Percentiles rank a stretch among this genome's conserved stretches.
Evolutionary conservation across 2,329 filamentous ascomycete species (phyloP).

Genomic region (Phyllachora maydis): DNA sequence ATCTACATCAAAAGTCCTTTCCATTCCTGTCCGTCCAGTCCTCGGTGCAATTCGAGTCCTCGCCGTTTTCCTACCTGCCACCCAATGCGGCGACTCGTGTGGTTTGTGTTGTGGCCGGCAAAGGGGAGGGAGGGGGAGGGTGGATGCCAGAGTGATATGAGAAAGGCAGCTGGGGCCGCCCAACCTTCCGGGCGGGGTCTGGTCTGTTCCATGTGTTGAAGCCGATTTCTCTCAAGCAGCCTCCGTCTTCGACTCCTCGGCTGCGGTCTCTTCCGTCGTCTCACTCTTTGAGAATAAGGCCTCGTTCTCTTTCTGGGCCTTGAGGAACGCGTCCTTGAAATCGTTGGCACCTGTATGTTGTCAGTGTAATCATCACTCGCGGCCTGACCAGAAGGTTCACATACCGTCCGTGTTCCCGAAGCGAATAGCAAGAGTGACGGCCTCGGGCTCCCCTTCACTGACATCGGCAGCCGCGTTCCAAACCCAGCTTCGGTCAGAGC

Average conservation of each 20-base stretch:
- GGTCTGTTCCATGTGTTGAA: too few relatives aligned
- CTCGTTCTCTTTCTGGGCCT: conserved; percentile 93
- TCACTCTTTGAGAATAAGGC: conserved; percentile 67
- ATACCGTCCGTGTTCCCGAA: conserved; percentile 95
- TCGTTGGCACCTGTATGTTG: conserved; percentile 62
- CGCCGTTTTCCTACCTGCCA: too few relatives aligned
- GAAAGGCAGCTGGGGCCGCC: too few relatives aligned
- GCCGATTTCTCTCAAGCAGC: conserved; percentile 9
- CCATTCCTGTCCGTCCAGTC: too few relatives aligned
- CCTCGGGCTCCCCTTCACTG: conserved; percentile 93
- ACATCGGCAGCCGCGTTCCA: conserved; percentile 98
- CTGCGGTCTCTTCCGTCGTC: conserved; percentile 21
- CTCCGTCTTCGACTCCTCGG: conserved; percentile 9
- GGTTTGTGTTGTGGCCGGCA: too few relatives aligned
- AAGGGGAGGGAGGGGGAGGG: too few relatives aligned
- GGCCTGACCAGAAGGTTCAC: conserved; percentile 12
- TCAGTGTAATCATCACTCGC: conserved; percentile 5
- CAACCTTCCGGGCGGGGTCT: too few relatives aligned
- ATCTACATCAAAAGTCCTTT: too few relatives aligned
- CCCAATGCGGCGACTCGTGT: too few relatives aligned
- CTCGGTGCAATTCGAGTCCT: too few relatives aligned
- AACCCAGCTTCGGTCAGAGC: conserved; percentile 96
- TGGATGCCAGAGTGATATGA: too few relatives aligned
- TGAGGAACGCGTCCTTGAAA: conserved; percentile 95
- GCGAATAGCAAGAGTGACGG: conserved; percentile 85